Evolutionary conservation across 2,329 filamentous ascomycete genomes (phyloP).

Genomic region (Albifimbria verrucaria): DNA sequence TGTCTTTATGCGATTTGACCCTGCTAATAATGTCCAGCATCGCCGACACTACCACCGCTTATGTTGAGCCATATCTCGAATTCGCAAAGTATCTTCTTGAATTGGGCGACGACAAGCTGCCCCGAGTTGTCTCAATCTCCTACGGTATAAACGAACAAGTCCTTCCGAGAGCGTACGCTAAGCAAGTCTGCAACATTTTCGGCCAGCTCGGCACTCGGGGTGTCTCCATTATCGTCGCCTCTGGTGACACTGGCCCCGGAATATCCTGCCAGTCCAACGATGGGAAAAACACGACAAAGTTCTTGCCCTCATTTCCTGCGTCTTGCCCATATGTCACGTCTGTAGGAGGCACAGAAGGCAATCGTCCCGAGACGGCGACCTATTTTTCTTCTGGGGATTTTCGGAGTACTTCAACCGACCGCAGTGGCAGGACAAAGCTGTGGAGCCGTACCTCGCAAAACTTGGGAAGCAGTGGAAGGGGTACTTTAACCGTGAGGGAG

Average conservation of each 20-base stretch:
- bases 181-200: slow-evolving; percentile 52
- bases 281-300: slow-evolving; percentile 27
- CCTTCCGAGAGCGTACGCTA: slow-evolving; percentile 56
- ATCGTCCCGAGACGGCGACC: slow-evolving; percentile 49
- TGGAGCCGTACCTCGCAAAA: slow-evolving; percentile 38
- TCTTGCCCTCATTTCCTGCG: slow-evolving; percentile 31
- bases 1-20: background rate
- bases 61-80: slow-evolving; percentile 65
- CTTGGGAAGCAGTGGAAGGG: slow-evolving; percentile 46
- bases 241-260: slow-evolving; percentile 51
- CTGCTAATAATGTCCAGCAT: slow-evolving; percentile 13
- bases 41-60: slow-evolving; percentile 25
- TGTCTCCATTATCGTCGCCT: slow-evolving; percentile 62
- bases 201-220: slow-evolving; percentile 63
- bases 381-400: slow-evolving; percentile 52
- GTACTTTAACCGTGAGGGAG: slow-evolving; percentile 48
- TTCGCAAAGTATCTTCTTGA: slow-evolving; percentile 59
- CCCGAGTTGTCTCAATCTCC: slow-evolving; percentile 64
- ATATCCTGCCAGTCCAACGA: slow-evolving; percentile 33
- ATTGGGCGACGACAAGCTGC: slow-evolving; percentile 51
- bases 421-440: slow-evolving; percentile 42
- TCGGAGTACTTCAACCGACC: slow-evolving; percentile 43
- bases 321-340: slow-evolving; percentile 59
- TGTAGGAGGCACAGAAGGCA: slow-evolving; percentile 55
- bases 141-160: slow-evolving; percentile 68